Conservation (phyloP, 1,139 yeast genomes). For the Debaryomyces udenii region DNA sequence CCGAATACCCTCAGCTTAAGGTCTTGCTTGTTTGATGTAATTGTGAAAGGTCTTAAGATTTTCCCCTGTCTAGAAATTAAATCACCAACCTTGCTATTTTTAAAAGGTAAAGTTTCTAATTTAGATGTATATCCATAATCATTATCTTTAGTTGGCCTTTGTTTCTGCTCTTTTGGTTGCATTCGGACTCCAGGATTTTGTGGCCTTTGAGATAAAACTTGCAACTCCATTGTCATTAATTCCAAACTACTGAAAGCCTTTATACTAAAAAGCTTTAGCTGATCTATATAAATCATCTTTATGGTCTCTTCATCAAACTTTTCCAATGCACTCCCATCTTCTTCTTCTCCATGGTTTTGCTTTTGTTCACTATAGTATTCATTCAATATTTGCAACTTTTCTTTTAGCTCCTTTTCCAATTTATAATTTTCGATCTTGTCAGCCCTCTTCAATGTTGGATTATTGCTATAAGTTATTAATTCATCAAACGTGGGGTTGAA, state of each 20-base stretch:
- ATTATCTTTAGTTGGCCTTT: slow-evolving; percentile 23
- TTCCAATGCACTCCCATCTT: slow-evolving; percentile 20
- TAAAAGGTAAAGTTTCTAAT: slow-evolving; percentile 46
- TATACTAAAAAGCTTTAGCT: slow-evolving; percentile 54
- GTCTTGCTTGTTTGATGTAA: slow-evolving; percentile 62
- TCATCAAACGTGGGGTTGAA: slow-evolving; percentile 46
- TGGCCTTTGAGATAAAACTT: slow-evolving; percentile 51
- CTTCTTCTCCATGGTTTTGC: slow-evolving; percentile 29
- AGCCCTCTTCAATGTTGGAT: slow-evolving; percentile 61
- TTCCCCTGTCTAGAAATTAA: slow-evolving; percentile 70
- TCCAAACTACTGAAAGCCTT: slow-evolving; percentile 59
- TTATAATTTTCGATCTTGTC: slow-evolving; percentile 74
- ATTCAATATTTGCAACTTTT: slow-evolving; percentile 43
- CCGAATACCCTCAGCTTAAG: slow-evolving; percentile 73
- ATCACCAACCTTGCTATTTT: slow-evolving; percentile 28
- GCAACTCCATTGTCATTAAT: slow-evolving; percentile 56
- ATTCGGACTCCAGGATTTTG: slow-evolving; percentile 18
- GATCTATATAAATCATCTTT: slow-evolving; percentile 56
- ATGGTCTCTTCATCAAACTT: slow-evolving; percentile 63
- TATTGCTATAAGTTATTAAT: slow-evolving; percentile 26
- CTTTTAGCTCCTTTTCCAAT: slow-evolving; percentile 57
- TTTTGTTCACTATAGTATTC: slow-evolving; percentile 21
- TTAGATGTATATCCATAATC: slow-evolving; percentile 55
- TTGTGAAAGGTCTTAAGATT: slow-evolving; percentile 81
- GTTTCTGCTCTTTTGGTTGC: slow-evolving; percentile 19